Evolutionary conservation across 495 filamentous ascomycete genomes (phyloP).

Genomic region (Durotheca rogersii): DNA sequence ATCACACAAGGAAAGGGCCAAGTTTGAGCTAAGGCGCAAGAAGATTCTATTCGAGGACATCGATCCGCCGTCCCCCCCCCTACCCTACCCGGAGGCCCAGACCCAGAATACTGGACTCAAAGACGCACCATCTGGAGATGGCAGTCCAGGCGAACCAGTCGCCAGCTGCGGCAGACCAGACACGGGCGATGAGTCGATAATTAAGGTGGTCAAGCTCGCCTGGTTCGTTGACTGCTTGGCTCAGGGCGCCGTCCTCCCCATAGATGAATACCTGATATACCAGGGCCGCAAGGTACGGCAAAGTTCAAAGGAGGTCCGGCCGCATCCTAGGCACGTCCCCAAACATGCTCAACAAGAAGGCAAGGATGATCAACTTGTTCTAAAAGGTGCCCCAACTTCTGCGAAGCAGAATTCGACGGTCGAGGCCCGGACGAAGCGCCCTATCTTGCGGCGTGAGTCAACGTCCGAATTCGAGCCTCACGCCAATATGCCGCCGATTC

Average conservation of each 20-base stretch:
- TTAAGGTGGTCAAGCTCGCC: slow-evolving; percentile 70
- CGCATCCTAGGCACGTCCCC: slow-evolving; percentile 30
- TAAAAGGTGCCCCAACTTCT: slow-evolving; percentile 3
- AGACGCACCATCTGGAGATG: too few relatives aligned
- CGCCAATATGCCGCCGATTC: slow-evolving; percentile 54
- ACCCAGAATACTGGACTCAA: too few relatives aligned
- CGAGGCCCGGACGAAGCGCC: slow-evolving; percentile 37
- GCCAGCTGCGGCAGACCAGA: not conserved
- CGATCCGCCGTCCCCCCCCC: slow-evolving; percentile 13
- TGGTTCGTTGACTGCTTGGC: slow-evolving; percentile 72
- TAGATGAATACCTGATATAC: slow-evolving; percentile 67
- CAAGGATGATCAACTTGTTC: slow-evolving; percentile 1
- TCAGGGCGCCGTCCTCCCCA: slow-evolving; percentile 53
- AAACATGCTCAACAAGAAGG: slow-evolving; percentile 40
- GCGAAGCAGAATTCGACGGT: slow-evolving; percentile 15
- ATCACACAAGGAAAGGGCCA: slow-evolving; percentile 64
- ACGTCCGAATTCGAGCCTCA: slow-evolving; percentile 69
- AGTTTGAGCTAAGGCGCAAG: slow-evolving; percentile 70
- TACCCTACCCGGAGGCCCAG: not conserved
- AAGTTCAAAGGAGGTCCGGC: slow-evolving; percentile 12
- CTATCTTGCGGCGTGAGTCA: slow-evolving; percentile 59
- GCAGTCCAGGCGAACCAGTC: not conserved
- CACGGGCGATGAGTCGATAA: slow-evolving; percentile 32
- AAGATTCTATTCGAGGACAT: slow-evolving; percentile 64
- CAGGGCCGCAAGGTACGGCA: slow-evolving; percentile 47